Evolutionary conservation across 768 basidiomycete genomes (phyloP).

Genomic region (Russula foetens): DNA sequence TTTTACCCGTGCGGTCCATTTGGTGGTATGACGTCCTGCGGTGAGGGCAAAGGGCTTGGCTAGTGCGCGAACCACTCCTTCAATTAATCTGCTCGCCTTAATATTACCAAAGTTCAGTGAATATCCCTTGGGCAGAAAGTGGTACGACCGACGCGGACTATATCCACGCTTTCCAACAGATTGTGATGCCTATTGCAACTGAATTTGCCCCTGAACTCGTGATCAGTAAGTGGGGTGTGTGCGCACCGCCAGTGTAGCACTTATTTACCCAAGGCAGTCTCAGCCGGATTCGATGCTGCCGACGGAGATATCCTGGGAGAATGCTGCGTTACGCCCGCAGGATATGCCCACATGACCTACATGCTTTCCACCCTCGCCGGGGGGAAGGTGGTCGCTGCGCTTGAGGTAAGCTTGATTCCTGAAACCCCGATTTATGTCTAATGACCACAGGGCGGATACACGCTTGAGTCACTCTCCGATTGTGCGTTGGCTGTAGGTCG

Average conservation of each 20-base stretch:
- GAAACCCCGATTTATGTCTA: neutral
- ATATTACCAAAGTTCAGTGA: conserved; percentile 63
- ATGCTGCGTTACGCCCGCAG: conserved; percentile 84
- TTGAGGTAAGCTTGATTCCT: conserved; percentile 58
- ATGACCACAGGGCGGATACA: conserved; percentile 79
- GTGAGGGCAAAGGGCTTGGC: conserved; percentile 76
- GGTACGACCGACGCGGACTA: conserved; percentile 97
- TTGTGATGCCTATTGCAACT: conserved; percentile 94
- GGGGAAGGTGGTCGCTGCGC: conserved; percentile 84
- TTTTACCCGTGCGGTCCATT: conserved; percentile 94
- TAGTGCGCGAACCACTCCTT: conserved; percentile 46
- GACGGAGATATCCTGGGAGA: conserved; percentile 87
- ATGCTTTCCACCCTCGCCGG: conserved; percentile 86
- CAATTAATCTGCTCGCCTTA: conserved; percentile 2
- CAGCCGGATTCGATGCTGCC: conserved; percentile 97
- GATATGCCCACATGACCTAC: conserved; percentile 98
- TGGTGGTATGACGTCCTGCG: conserved; percentile 79
- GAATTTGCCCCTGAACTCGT: conserved; percentile 96
- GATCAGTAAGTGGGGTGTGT: conserved; percentile 64
- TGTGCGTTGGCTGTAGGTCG: conserved; percentile 83
- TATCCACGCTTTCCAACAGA: conserved; percentile 89
- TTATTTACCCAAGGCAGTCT: conserved; percentile 47
- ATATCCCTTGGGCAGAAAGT: conserved; percentile 85
- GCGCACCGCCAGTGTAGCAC: neutral
- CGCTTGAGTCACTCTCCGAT: conserved; percentile 76